Percentiles rank a stretch among this genome's conserved stretches.
These are phyloP conservation scores for Thalassia testudinum DNA, from an alignment of 116 monocot species.

Conservation along the genomic window DNA sequence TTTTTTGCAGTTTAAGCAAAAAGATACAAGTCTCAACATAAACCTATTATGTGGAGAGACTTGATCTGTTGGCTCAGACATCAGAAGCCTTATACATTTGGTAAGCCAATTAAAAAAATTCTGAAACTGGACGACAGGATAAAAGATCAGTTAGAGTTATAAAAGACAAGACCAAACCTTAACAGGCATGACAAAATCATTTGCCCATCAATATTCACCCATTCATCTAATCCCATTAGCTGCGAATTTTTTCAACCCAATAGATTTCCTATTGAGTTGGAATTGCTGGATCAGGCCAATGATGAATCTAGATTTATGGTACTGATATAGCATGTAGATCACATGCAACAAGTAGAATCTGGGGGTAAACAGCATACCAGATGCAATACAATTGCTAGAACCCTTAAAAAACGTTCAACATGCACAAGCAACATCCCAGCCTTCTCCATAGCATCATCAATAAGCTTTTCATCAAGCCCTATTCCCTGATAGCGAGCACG, in stretches of 20 bases:
- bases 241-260: no score
- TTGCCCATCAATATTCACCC: no score
- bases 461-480: constrained; percentile 71
- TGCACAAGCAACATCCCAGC: constrained; percentile 85
- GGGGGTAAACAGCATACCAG: constrained; percentile 25
- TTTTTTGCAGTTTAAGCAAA: no score
- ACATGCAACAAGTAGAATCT: no score
- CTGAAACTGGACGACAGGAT: constrained; percentile 80
- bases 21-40: not conserved
- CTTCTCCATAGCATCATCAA: constrained; percentile 58
- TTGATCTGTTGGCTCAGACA: constrained; percentile 62
- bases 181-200: no score
- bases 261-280: no score
- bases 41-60: constrained; percentile 56
- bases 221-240: no score
- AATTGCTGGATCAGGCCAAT: no score
- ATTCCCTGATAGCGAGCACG: constrained; percentile 58
- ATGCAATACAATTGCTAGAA: constrained; percentile 59
- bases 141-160: no score
- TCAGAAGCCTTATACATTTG: constrained; percentile 60
- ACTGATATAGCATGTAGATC: no score
- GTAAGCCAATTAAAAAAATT: constrained; percentile 94
- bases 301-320: no score
- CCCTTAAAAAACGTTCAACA: constrained; percentile 73
- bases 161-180: no score